Percentiles rank a stretch among this genome's conserved stretches.
phyloP scores from a whole-genome alignment of 1,139 yeast genomes.

The Kodamaea sp. region DNA sequence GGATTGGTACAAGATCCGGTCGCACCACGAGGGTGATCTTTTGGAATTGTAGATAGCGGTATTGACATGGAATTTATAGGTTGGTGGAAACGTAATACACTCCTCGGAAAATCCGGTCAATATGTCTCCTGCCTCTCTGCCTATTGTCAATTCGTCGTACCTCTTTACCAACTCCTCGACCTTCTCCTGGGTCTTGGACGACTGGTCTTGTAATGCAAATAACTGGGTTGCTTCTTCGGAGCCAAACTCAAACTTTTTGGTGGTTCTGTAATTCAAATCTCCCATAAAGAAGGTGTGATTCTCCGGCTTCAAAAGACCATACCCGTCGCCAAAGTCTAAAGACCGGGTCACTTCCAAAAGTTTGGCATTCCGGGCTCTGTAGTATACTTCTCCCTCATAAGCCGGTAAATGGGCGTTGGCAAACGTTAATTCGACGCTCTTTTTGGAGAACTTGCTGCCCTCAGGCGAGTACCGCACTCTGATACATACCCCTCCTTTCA shows the following conservation, averaged over 20 bases:
- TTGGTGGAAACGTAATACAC: conserved; percentile 63
- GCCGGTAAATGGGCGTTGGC: conserved; percentile 76
- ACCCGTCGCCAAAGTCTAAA: conserved; percentile 62
- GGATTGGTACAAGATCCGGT: conserved; percentile 64
- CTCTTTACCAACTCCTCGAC: conserved; percentile 28
- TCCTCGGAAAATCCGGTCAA: conserved; percentile 69
- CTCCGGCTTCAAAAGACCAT: conserved; percentile 53
- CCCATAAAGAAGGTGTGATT: conserved; percentile 75
- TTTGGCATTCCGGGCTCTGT: conserved; percentile 53
- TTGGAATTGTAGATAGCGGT: conserved; percentile 55
- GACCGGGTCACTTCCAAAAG: conserved; percentile 50
- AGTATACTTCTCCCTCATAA: conserved; percentile 60
- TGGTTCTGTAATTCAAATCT: conserved; percentile 76
- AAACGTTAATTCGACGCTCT: conserved; percentile 52
- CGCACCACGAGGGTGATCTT: conserved; percentile 88
- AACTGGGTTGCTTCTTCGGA: conserved; percentile 4
- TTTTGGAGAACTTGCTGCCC: conserved; percentile 12
- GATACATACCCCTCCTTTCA: conserved; percentile 76
- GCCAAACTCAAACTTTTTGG: conserved; percentile 26
- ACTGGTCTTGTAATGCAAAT: conserved; percentile 8
- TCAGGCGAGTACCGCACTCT: conserved; percentile 43
- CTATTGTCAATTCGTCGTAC: conserved; percentile 61
- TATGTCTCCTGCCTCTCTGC: conserved; percentile 44
- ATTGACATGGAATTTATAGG: conserved; percentile 64
- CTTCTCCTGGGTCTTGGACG: conserved; percentile 6